A percentile compares a stretch with the other conserved stretches of the same genome.
Conservation (phyloP, 139 green algal genomes). For the Prasinococcaceae sp. region DNA sequence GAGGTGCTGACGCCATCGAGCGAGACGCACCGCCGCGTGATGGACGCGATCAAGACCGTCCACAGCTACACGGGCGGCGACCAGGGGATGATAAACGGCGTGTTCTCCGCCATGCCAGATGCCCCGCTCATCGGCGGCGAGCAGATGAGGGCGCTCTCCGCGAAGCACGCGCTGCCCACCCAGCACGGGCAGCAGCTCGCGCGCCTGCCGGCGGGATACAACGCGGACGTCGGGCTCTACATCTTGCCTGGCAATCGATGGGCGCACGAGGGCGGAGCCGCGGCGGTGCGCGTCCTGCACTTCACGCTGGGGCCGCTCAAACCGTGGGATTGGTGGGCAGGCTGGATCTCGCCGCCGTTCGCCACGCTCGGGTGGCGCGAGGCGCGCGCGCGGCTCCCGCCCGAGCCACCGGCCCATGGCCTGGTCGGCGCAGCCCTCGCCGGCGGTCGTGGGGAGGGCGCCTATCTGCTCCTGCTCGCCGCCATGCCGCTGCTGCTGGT, state of each 20-base stretch:
- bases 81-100: conserved; percentile 59
- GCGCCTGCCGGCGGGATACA: conserved; percentile 49
- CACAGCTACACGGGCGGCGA: conserved; percentile 60
- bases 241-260: conserved; percentile 49
- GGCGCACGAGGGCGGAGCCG: conserved; percentile 26
- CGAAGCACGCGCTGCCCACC: conserved; percentile 11
- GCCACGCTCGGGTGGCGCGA: too few species aligned
- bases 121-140: too few species aligned
- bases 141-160: too few species aligned
- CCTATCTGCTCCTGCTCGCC: too few species aligned
- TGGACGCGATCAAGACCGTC: conserved; percentile 32
- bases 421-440: too few species aligned
- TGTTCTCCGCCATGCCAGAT: conserved; percentile 39
- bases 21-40: conserved; percentile 41
- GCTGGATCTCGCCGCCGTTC: too few species aligned
- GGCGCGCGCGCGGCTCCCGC: too few species aligned
- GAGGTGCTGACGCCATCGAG: conserved; percentile 36
- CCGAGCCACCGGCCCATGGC: too few species aligned
- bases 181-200: too few species aligned
- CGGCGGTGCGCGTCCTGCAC: conserved; percentile 37
- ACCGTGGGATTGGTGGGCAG: conserved; percentile 56
- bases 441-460: too few species aligned
- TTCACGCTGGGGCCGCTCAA: conserved; percentile 66
- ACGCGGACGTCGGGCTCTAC: conserved; percentile 58
- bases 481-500: too few species aligned